Base-by-base conservation (phyloP, 768 basidiomycete genomes). In the Suillus occidentalis region DNA sequence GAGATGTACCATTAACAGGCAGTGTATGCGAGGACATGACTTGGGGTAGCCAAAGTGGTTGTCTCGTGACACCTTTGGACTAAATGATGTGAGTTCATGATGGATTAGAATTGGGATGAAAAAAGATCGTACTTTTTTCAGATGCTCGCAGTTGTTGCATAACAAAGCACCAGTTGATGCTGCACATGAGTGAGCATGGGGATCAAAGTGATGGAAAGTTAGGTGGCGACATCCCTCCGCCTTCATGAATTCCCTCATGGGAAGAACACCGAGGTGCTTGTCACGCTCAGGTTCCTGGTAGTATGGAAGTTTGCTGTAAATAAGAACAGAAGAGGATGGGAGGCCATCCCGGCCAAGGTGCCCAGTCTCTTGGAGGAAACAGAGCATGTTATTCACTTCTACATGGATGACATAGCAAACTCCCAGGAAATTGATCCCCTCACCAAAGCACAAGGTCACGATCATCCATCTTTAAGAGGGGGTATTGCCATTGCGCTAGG, bases 351-450 rank as follows among this genome's bases (percentile, higher is more conserved):
- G 37, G 0, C 69, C 69, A 7, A 70, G 65, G 5, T 20, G 61
- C 0, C 69, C 63, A 6, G 63, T 69, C 8, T 70, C 69, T 49
- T 69, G 69, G 7, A 70, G 68, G 49, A 70, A 65, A 0, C 28
- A 63, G 0, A 69, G 40, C 63, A 69, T 68, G 12, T 61, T 57
- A 7, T 25, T 50, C 0, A 50, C 49, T 14, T 50, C 49, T 7
- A 25, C 6, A 2, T 50, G 49, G 49, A 50, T 50, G 49, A 50
- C 6, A 6, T 25, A 6, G 13, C 12, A 6, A 3, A 25, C 49
- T 25, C 49, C 22, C 0, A 6, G 49, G 3, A 50, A 50, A 7
- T 50, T 13, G 14, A 50, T 50, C 13, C 49, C 49, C 49, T 50
- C 22, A 13, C 49, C 49, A 0, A 50, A 50, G 47, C 47, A 25